A percentile compares a stretch with the other conserved stretches of the same genome.
Evolutionary conservation across 73 alveolate genomes (phyloP).

Genomic region (Paramecium pentaurelia): DNA sequence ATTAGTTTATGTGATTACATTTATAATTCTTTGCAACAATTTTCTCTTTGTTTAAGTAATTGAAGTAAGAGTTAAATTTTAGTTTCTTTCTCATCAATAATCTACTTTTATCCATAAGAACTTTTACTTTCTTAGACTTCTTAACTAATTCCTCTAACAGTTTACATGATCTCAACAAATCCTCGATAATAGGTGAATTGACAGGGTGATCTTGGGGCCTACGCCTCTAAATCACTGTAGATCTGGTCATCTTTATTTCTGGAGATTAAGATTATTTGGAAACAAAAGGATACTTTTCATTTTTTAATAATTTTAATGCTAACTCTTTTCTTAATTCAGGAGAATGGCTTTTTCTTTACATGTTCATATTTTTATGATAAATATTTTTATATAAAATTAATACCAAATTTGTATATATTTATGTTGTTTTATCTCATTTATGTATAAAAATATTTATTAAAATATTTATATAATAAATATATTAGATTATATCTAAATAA

Average conservation of each 20-base stretch:
- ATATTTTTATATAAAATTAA: neutral
- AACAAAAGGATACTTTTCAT: constrained; percentile 33
- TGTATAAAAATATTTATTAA: neutral
- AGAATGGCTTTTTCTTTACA: neutral
- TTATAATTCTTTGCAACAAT: neutral
- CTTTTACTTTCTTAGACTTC: constrained; percentile 3
- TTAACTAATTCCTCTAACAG: neutral
- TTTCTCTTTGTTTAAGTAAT: neutral
- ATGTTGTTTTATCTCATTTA: neutral
- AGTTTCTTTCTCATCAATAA: neutral
- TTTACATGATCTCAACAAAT: neutral
- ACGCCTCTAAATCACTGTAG: neutral
- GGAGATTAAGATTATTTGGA: neutral
- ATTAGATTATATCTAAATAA: too few relatives aligned
- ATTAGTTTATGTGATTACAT: neutral
- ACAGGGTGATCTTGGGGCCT: neutral
- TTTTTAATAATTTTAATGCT: neutral
- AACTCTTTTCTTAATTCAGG: neutral
- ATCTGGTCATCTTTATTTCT: neutral
- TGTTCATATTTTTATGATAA: neutral
- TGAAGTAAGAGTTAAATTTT: constrained; percentile 18
- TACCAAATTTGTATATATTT: neutral
- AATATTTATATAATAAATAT: neutral
- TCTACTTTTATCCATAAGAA: neutral
- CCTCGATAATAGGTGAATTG: neutral